Base-by-base conservation (phyloP, 2,329 filamentous ascomycete species). In the Setomelanomma holmii region DNA sequence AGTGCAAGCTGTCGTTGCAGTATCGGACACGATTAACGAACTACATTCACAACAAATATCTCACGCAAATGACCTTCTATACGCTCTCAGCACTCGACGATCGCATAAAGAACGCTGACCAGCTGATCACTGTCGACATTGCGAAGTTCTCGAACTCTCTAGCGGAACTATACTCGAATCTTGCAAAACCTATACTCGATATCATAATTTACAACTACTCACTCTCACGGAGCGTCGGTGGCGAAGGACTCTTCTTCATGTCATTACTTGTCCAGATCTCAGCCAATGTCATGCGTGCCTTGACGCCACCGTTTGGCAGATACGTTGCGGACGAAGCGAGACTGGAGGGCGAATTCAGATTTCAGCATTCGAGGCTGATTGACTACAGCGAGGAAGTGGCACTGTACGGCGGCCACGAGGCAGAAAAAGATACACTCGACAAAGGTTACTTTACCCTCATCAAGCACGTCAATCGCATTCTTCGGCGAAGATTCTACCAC, bases 391-490 rank as follows among this genome's bases (percentile, higher is more conserved):
- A 99, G 73, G 95, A 99, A 74, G 86, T 99, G 4, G 95, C 95
- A 1, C 80, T 99, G 7, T 98, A 97, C 69, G 85, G 87, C 40
- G 95, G 95, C 20, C 93, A 98, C 66, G 89, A 93, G 66, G 92
- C 90, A 10, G 95, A 99, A 76, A 98, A 98, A 74, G 91, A 98
- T 72, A 96, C 90, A 0, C 81, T 99, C 46, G 95, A 99, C 76
- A 98, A 98, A 78, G 93, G 95, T 14, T 99, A 99, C 76, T 99
- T 99, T 71, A 99, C 95, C 1, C 82, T 99, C 33, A 99, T 99
- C 79, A 98, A 97, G 78, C 95, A 99, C 76, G 93, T 99, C 71
- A 99, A 99, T 75, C 88, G 96, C 69, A 97, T 98, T 60, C 78
- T 99, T 56, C 85, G 93, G 34, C 84, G 91, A 56, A 86, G 95